phyloP scores from a whole-genome alignment of 306 rosid genomes.

The Rosa multiflora region DNA sequence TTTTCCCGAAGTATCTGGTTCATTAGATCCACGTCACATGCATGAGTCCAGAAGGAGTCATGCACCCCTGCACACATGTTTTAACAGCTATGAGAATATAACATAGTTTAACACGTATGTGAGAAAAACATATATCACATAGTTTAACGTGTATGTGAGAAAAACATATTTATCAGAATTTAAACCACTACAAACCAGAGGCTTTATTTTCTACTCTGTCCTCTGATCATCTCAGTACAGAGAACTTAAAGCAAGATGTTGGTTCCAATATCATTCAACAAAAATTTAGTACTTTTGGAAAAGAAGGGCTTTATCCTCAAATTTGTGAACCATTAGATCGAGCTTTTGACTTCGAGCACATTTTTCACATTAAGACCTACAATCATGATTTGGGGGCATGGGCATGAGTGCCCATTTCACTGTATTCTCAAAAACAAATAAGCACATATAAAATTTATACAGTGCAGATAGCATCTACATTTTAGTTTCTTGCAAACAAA shows the following conservation, averaged over 20 bases:
- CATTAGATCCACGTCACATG: slow-evolving; percentile 75
- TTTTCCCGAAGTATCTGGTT: slow-evolving; percentile 65
- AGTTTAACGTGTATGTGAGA: background rate
- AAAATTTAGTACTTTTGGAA: background rate
- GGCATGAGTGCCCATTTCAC: background rate
- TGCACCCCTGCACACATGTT: slow-evolving; percentile 69
- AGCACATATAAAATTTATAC: background rate
- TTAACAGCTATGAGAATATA: background rate
- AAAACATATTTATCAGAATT: background rate
- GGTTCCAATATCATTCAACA: background rate
- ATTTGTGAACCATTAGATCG: background rate
- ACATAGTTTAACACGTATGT: background rate
- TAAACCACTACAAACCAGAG: background rate
- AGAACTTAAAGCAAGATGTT: background rate
- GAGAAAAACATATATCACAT: background rate
- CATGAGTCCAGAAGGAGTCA: slow-evolving; percentile 91
- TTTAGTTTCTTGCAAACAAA: background rate
- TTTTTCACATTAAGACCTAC: background rate
- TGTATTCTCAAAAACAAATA: background rate
- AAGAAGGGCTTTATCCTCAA: background rate
- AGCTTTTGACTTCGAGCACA: background rate
- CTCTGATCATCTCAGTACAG: background rate
- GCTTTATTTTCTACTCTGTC: background rate
- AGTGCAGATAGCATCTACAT: background rate
- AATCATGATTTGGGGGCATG: background rate